These are phyloP conservation scores for Acer saccharum DNA, from an alignment of 345 rosid species.

Conservation along the genomic window DNA sequence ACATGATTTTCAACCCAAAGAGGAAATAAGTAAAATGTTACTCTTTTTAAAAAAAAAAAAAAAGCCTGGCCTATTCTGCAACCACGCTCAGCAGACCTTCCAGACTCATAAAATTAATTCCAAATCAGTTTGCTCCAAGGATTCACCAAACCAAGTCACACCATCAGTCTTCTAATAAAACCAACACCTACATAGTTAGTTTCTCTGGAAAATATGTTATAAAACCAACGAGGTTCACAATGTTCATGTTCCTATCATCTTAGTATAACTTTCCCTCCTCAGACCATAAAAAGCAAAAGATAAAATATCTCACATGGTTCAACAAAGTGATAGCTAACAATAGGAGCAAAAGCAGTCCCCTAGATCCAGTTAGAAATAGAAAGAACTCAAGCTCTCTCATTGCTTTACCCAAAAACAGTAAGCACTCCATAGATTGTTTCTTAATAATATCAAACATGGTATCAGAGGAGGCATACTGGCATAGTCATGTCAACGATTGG, in stretches of 20 bases:
- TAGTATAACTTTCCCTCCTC: not conserved
- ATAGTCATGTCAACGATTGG: conserved; percentile 3
- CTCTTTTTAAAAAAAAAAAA: not conserved
- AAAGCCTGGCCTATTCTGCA: conserved; percentile 1
- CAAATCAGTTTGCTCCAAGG: not conserved
- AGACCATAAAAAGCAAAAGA: not conserved
- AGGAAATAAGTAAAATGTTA: not conserved
- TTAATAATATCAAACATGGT: not conserved
- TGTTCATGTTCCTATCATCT: not conserved
- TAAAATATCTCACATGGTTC: not conserved
- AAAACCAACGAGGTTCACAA: not conserved
- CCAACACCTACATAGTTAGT: not conserved
- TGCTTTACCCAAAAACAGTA: not conserved
- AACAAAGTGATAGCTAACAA: not conserved
- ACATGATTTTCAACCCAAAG: not conserved
- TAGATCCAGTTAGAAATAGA: not conserved
- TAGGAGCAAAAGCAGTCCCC: not conserved
- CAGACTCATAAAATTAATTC: not conserved
- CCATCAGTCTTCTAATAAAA: not conserved
- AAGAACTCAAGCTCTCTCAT: not conserved
- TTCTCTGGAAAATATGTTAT: not conserved
- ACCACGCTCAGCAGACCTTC: not conserved
- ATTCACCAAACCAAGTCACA: conserved; percentile 4
- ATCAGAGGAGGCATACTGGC: not conserved
- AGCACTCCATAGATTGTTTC: not conserved